These are phyloP conservation scores for Lentinula edodes DNA, from an alignment of 768 basidiomycete genomes.

Conservation along the genomic window DNA sequence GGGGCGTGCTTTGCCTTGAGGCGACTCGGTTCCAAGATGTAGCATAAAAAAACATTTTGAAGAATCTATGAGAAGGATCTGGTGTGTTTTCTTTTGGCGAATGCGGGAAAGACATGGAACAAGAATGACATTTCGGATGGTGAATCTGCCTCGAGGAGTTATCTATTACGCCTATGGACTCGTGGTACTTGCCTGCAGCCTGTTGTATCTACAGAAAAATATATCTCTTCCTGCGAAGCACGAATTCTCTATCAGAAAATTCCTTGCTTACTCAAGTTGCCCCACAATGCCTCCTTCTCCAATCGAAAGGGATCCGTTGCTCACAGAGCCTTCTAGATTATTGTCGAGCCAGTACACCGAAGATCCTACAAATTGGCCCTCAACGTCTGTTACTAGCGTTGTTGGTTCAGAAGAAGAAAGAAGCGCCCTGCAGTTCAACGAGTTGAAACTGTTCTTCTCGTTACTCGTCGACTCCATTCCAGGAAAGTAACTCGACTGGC, in stretches of 20 bases:
- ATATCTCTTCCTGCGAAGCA: not conserved
- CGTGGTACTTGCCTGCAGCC: not conserved
- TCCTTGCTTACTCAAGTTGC: not conserved
- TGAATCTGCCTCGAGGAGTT: slow-evolving; percentile 3
- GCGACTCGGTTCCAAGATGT: slow-evolving; percentile 20
- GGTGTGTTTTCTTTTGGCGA: not conserved
- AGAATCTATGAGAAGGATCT: not conserved
- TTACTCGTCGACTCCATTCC: slow-evolving; percentile 55
- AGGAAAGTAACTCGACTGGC: slow-evolving; percentile 27
- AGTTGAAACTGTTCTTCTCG: slow-evolving; percentile 33
- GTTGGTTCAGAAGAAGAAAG: slow-evolving; percentile 24
- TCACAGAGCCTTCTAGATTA: slow-evolving; percentile 4
- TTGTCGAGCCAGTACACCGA: not conserved
- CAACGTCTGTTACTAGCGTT: not conserved
- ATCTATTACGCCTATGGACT: not conserved
- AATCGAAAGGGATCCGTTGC: slow-evolving; percentile 27
- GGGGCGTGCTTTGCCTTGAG: slow-evolving; percentile 48
- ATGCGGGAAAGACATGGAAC: not conserved
- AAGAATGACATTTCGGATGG: not conserved
- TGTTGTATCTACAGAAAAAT: not conserved
- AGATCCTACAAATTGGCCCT: slow-evolving; percentile 14
- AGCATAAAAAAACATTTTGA: not conserved
- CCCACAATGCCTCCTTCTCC: slow-evolving; percentile 8
- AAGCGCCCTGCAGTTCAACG: slow-evolving; percentile 15
- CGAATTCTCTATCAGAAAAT: not conserved